A percentile compares a stretch with the other conserved stretches of the same genome.
Evolutionary conservation across 2,329 filamentous ascomycete genomes (phyloP).

Genomic region (Metarhizium rileyi): DNA sequence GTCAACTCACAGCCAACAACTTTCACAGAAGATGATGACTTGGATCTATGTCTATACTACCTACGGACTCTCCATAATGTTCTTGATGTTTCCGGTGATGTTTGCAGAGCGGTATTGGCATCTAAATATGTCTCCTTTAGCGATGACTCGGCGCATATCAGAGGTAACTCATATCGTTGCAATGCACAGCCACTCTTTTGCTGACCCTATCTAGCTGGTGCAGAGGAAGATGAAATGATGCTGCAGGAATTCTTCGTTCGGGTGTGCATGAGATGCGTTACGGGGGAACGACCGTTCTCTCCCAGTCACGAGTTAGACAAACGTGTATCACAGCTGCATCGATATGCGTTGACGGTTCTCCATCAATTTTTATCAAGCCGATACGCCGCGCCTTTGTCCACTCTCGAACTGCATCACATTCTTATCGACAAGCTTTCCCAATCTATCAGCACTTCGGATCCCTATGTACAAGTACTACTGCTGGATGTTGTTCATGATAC

Average conservation of each 20-base stretch:
- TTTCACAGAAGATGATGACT: constrained; percentile 51
- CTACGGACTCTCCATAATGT: constrained; percentile 66
- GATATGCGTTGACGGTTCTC: constrained; percentile 58
- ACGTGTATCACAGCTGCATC: constrained; percentile 57
- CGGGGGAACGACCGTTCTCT: constrained; percentile 12
- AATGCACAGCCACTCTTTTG: neutral
- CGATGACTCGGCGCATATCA: constrained; percentile 24
- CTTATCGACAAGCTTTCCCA: constrained; percentile 60
- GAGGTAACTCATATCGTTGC: constrained; percentile 34
- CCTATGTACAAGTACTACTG: constrained; percentile 65
- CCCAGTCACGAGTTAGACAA: constrained; percentile 17
- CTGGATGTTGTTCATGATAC: constrained; percentile 69
- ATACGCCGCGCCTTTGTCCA: constrained; percentile 46
- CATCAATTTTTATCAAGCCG: constrained; percentile 59
- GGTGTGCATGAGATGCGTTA: constrained; percentile 54
- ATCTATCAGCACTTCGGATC: constrained; percentile 51
- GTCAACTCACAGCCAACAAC: constrained; percentile 9
- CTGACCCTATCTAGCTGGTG: constrained; percentile 30
- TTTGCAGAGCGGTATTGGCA: constrained; percentile 61
- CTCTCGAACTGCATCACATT: constrained; percentile 58
- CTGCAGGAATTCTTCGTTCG: constrained; percentile 61
- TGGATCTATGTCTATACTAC: constrained; percentile 70
- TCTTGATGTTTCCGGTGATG: constrained; percentile 54
- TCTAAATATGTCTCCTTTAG: constrained; percentile 37
- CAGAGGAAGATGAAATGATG: constrained; percentile 44